Base-by-base conservation (phyloP, 2,329 filamentous ascomycete genomes). In the Colletotrichum aenigma region DNA sequence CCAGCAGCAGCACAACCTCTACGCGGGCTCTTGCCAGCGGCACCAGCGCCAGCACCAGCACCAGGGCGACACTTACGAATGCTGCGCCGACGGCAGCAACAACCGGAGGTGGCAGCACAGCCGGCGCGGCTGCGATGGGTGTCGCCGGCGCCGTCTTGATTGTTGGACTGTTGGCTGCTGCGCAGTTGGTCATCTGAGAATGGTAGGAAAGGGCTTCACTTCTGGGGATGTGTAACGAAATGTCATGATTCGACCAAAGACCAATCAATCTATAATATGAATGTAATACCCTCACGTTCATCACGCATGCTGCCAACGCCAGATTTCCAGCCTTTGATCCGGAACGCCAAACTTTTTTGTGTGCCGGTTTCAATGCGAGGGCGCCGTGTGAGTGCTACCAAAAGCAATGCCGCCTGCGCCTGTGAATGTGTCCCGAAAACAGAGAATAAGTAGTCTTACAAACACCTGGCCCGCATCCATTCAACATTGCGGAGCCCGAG, bases 381-480 rank as follows among this genome's bases (percentile, higher is more conserved):
- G 28, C 55, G 69, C 70, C 67, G 16, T 64, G 48, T 32, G 34
- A 48, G 28, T 65, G 48, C 28, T 58, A 62, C 24, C 26, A 36
- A 61, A 56, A 38, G 56, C 52, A 52, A 68, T 69, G 58, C 60
- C 58, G 52, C 43, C 58, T 58, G 56, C 65, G 70, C 60, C 70
- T 52, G 38, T 30, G 24, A 48, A 66, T 52, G 58, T 55, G n/a
- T 60, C 58, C 21, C 52, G 16, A 52, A 74, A 30, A 64, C 16
- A 38, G 66, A 48, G 21, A 32, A 48, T 32, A 24, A 24, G 24
- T 24, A 43, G 70, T 72, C 60, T 78, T 81, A 94, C 77, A 97
- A 85, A 77, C 93, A 91, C 84, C 94, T 94, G 21, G 93, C 91
- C 85, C 94, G 94, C 92, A 97, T 96, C 96, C 95, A 97, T 83